phyloP scores from a whole-genome alignment of 202 grass and related monocot species.

The Zizania palustris region DNA sequence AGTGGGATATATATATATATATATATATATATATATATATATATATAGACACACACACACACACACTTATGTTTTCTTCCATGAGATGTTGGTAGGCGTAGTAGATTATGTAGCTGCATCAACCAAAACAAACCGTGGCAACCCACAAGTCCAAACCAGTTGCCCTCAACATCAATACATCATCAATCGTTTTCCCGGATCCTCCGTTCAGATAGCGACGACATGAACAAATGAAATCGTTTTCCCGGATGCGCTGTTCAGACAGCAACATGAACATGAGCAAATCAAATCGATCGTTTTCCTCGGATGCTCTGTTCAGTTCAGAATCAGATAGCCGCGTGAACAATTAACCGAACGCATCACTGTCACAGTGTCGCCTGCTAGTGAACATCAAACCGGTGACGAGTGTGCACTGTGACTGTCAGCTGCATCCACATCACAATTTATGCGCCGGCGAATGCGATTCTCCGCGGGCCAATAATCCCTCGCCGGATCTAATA shows the following conservation, averaged over 20 bases:
- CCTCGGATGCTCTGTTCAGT: background rate
- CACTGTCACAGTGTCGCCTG: background rate
- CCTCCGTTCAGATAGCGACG: background rate
- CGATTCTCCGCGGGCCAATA: background rate
- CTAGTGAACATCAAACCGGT: background rate
- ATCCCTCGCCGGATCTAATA: background rate
- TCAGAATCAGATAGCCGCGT: background rate
- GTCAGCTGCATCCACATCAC: background rate
- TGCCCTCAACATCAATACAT: background rate
- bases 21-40: too few relatives aligned
- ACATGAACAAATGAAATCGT: background rate
- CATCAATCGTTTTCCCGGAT: background rate
- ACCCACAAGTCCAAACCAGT: constrained; percentile 2
- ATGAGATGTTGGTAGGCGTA: background rate
- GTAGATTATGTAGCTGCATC: constrained; percentile 43
- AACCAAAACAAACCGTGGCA: constrained; percentile 39
- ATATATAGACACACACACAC: too few relatives aligned
- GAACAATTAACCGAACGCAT: background rate
- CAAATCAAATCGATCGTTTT: background rate
- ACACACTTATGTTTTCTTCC: background rate
- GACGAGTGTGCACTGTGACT: background rate
- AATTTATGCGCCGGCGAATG: constrained; percentile 31
- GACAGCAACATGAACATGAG: background rate
- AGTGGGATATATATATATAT: background rate
- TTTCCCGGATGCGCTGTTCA: background rate